Conservation (phyloP, 1,284 basidiomycete species). For the Ceratobasidium sp. region DNA sequence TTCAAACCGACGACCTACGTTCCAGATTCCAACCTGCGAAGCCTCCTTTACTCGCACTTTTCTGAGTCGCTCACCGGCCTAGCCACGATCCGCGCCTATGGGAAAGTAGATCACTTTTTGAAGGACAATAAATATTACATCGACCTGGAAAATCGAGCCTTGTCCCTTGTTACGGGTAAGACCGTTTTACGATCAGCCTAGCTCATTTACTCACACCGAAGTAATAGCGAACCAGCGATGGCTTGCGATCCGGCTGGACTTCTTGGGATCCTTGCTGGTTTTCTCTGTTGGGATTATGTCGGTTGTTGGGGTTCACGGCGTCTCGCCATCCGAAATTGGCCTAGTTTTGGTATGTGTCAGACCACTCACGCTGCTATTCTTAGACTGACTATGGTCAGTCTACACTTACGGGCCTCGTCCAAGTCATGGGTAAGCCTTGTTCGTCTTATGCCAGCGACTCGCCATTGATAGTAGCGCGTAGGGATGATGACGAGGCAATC, state of each 20-base stretch:
- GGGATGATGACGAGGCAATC: conserved; percentile 58
- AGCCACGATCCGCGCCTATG: conserved; percentile 76
- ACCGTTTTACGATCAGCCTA: conserved; percentile 42
- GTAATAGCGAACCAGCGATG: conserved; percentile 55
- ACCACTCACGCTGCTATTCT: background rate
- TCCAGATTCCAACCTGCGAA: conserved; percentile 68
- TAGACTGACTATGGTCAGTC: conserved; percentile 40
- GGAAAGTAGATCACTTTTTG: conserved; percentile 67
- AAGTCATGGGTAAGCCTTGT: conserved; percentile 47
- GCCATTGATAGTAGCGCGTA: conserved; percentile 40
- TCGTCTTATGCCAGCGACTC: conserved; percentile 50
- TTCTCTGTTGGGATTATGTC: conserved; percentile 62
- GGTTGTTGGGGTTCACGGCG: conserved; percentile 56
- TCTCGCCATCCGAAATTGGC: conserved; percentile 71
- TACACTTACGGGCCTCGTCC: conserved; percentile 20
- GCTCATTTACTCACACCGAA: conserved; percentile 51
- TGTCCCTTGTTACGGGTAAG: conserved; percentile 50
- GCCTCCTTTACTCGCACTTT: conserved; percentile 79
- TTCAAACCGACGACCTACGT: conserved; percentile 43
- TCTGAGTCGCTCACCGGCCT: conserved; percentile 78
- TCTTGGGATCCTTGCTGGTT: conserved; percentile 69
- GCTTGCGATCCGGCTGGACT: conserved; percentile 81
- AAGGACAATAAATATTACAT: conserved; percentile 72
- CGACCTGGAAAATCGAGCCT: conserved; percentile 74
- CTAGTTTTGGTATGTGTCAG: conserved; percentile 65